Percentiles rank a stretch among this genome's conserved stretches.
These are phyloP conservation scores for Piloderma croceum DNA, from an alignment of 768 basidiomycete genomes.

Conservation along the genomic window DNA sequence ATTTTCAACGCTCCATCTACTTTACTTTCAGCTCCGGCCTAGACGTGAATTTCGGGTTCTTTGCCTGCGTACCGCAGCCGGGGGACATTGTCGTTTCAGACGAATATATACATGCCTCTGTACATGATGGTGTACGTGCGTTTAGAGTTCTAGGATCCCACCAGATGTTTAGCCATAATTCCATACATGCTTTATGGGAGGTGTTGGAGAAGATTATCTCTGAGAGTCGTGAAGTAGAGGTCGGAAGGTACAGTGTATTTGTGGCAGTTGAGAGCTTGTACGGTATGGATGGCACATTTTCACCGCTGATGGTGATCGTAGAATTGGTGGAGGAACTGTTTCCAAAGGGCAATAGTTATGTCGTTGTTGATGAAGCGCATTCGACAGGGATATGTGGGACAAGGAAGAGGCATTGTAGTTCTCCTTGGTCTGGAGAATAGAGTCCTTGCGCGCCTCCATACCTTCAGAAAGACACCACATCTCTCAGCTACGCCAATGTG, in stretches of 20 bases:
- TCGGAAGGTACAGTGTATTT: constrained; percentile 52
- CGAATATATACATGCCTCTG: constrained; percentile 84
- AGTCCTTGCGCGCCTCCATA: constrained; percentile 76
- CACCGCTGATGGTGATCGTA: constrained; percentile 66
- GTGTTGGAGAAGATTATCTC: constrained; percentile 34
- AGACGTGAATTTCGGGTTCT: constrained; percentile 88
- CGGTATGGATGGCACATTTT: constrained; percentile 93
- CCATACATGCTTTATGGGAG: constrained; percentile 41
- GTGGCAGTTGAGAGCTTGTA: constrained; percentile 87
- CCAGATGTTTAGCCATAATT: constrained; percentile 70
- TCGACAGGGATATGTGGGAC: constrained; percentile 86
- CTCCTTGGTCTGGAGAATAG: constrained; percentile 63
- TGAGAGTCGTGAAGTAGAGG: constrained; percentile 34
- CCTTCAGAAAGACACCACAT: constrained; percentile 94
- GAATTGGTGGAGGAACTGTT: constrained; percentile 55
- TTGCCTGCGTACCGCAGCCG: constrained; percentile 69
- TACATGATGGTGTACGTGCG: constrained; percentile 84
- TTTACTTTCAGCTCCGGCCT: constrained; percentile 90
- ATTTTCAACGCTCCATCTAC: constrained; percentile 65
- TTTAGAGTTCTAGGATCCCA: constrained; percentile 40
- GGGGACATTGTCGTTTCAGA: constrained; percentile 80
- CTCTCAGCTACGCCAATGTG: constrained; percentile 70
- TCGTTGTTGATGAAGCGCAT: constrained; percentile 92
- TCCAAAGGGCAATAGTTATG: constrained; percentile 57
- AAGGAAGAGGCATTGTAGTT: constrained; percentile 71